Base-by-base conservation (phyloP, 306 rosid species). In the Cicer bijugum region DNA sequence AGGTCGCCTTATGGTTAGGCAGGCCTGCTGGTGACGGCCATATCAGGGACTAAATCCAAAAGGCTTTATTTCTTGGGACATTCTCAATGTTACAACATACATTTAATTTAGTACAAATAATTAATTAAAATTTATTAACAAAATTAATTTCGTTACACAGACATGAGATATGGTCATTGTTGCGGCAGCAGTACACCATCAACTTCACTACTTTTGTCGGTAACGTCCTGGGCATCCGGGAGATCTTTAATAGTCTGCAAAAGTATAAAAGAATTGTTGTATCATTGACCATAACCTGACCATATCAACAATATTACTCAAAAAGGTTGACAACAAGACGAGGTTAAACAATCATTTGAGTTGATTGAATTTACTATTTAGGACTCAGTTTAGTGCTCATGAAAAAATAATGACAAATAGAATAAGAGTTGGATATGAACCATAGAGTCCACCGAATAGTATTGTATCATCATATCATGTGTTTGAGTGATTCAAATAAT, bases 161-260 rank as follows among this genome's bases (percentile, higher is more conserved):
- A 58, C 8, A n/a, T 37, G 61, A 47, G 43, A 64, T 56, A 28
- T 5, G 37, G 16, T 78, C 82, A 69, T 69, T 74, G 59, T 59
- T 75, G 74, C 7, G n/a, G 52, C 57, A 12, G 75, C 7, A n/a
- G 58, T 62, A 12, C 79, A 57, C 16, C 75, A 72, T 73, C 72
- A 38, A 61, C 78, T 67, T 69, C 39, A 19, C 62, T 59, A 65
- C 60, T 63, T 50, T 43, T 48, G 40, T 69, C 78, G 5, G 50
- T 52, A 56, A 58, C 81, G 42, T 84, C 61, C 66, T 70, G 84
- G 1, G 67, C 23, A 10, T 79, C 82, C 3, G 97, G 92, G 55
- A 91, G 97, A 70, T 67, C 72, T 64, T 76, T 83, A 53, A 91
- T 77, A 12, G 82, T 93, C 97, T 89, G 78, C 80, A 44, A 69